A percentile compares a stretch with the other conserved stretches of the same genome.
Evolutionary conservation across 2,329 filamentous ascomycete genomes (phyloP).

Genomic region (Ophiostoma ulmi): DNA sequence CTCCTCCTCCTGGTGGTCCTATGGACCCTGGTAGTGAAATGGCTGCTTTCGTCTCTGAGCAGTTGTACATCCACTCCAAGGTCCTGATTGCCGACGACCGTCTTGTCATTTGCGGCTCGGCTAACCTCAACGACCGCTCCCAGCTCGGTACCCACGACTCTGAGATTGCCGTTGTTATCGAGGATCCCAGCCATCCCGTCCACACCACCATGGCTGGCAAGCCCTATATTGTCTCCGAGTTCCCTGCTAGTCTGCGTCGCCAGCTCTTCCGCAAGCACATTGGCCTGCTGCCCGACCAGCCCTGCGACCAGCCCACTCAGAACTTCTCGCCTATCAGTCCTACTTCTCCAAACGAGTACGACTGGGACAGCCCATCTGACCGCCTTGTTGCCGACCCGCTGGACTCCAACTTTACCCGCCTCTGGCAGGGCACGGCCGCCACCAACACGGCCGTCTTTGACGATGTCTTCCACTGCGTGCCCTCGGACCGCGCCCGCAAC

Average conservation of each 20-base stretch:
- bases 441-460: constrained; percentile 77
- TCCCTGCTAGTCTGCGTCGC: constrained; percentile 72
- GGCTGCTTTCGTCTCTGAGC: constrained; percentile 57
- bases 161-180: constrained; percentile 81
- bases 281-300: constrained; percentile 70
- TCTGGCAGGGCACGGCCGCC: constrained; percentile 69
- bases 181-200: constrained; percentile 63
- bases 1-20: neutral
- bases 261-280: constrained; percentile 88
- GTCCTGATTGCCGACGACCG: constrained; percentile 76
- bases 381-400: constrained; percentile 70
- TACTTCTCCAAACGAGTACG: constrained; percentile 62
- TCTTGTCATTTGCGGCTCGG: constrained; percentile 72
- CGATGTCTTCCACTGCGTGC: constrained; percentile 75
- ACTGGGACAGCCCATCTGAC: constrained; percentile 64
- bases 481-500: constrained; percentile 60
- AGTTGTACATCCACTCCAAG: constrained; percentile 62
- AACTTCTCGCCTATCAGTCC: constrained; percentile 70
- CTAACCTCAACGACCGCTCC: constrained; percentile 56
- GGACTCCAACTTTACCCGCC: constrained; percentile 57
- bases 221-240: constrained; percentile 63
- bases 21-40: constrained; percentile 42
- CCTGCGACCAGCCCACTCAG: constrained; percentile 58
- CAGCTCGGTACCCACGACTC: constrained; percentile 83
- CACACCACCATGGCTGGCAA: constrained; percentile 69